A percentile compares a stretch with the other conserved stretches of the same genome.
phyloP scores from a whole-genome alignment of 2,329 filamentous ascomycete genomes.

The Camptophora hylomeconis region DNA sequence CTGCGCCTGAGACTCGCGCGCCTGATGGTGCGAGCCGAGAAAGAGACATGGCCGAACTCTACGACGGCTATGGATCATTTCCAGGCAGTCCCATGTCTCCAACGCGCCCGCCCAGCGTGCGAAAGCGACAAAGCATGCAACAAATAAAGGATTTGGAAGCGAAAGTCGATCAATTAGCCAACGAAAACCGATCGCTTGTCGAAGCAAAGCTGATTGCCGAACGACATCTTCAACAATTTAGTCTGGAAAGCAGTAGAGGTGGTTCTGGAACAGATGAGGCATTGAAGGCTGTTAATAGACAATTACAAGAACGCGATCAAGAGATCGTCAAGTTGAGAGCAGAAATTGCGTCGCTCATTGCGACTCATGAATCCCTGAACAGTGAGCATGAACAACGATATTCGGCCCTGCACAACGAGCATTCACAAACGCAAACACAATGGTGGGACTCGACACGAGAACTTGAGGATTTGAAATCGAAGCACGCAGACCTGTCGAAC shows the following conservation, averaged over 20 bases:
- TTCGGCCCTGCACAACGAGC: constrained; percentile 52
- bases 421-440: constrained; percentile 40
- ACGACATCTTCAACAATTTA: constrained; percentile 44
- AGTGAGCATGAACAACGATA: constrained; percentile 63
- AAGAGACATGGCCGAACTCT: constrained; percentile 84
- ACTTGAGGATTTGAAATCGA: constrained; percentile 52
- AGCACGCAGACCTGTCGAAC: constrained; percentile 49
- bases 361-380: constrained; percentile 70
- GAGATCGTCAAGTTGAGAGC: constrained; percentile 75
- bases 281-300: constrained; percentile 51
- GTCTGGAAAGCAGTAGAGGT: constrained; percentile 40
- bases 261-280: constrained; percentile 36
- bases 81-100: constrained; percentile 76
- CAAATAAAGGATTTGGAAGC: constrained; percentile 76
- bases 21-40: constrained; percentile 42
- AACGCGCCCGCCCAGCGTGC: constrained; percentile 87
- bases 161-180: constrained; percentile 67
- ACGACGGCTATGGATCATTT: constrained; percentile 87
- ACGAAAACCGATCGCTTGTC: constrained; percentile 69
- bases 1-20: constrained; percentile 77
- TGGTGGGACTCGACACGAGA: constrained; percentile 52
- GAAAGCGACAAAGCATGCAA: constrained; percentile 95
- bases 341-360: constrained; percentile 66
- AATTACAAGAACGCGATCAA: constrained; percentile 67
- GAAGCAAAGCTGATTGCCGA: constrained; percentile 62